phyloP scores from a whole-genome alignment of 345 rosid genomes.

The Linum usitatissimum region DNA sequence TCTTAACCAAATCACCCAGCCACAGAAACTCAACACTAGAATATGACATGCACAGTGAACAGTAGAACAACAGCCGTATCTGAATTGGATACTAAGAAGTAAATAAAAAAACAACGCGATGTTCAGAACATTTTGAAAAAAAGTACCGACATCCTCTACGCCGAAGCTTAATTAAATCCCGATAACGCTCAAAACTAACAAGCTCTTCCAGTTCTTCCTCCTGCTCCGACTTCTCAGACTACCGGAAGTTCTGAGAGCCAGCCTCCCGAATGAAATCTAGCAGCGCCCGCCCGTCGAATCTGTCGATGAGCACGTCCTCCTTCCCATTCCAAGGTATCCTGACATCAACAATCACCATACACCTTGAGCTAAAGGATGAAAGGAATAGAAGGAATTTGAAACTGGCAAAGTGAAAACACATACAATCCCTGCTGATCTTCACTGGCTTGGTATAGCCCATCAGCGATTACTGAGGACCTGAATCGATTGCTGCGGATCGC shows the following conservation, averaged over 20 bases:
- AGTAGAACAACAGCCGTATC: slow-evolving; percentile 3
- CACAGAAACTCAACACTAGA: slow-evolving; percentile 10
- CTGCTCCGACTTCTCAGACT: slow-evolving; percentile 62
- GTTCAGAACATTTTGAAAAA: slow-evolving; percentile 20
- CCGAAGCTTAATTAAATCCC: slow-evolving; percentile 99
- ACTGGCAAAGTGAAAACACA: slow-evolving; percentile 6
- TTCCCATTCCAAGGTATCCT: slow-evolving; percentile 97
- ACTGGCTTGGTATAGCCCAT: slow-evolving; percentile 77
- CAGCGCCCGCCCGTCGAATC: slow-evolving; percentile 90
- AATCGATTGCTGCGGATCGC: slow-evolving; percentile 90
- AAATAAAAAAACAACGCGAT: slow-evolving; percentile 10
- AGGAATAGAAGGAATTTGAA: background rate
- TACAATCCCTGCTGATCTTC: slow-evolving; percentile 90
- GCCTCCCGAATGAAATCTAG: slow-evolving; percentile 90
- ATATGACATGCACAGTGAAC: slow-evolving; percentile 1
- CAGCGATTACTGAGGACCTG: slow-evolving; percentile 70
- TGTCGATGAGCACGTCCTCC: slow-evolving; percentile 69
- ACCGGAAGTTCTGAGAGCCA: slow-evolving; percentile 32
- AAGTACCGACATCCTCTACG: slow-evolving; percentile 99
- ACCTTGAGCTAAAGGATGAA: background rate
- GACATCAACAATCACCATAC: background rate
- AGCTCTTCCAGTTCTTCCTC: slow-evolving; percentile 98
- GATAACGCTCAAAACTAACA: slow-evolving; percentile 99
- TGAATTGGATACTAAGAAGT: slow-evolving; percentile 10
- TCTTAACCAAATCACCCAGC: background rate